These are phyloP conservation scores for Platanus orientalis DNA, from an alignment of 164 flowering plant genomes.

Conservation along the genomic window DNA sequence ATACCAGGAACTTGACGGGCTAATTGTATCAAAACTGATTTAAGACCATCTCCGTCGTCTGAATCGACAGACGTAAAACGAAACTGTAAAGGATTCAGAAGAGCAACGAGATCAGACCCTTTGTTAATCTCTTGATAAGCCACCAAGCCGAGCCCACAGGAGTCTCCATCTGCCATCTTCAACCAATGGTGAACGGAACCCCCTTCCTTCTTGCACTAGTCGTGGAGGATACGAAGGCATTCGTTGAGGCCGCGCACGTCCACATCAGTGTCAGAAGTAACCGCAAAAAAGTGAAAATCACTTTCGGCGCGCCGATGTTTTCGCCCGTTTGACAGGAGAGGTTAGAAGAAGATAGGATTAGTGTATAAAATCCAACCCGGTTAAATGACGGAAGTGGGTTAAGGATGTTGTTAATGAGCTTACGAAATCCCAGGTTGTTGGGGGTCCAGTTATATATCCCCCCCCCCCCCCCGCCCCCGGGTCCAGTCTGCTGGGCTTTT, in stretches of 20 bases:
- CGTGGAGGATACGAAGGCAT: constrained; percentile 36
- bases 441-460: too few species aligned
- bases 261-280: too few species aligned
- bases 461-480: too few species aligned
- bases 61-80: constrained; percentile 29
- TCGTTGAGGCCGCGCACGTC: constrained; percentile 37
- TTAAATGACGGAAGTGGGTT: constrained; percentile 55
- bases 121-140: constrained; percentile 53
- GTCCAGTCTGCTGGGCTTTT: too few species aligned
- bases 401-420: constrained; percentile 22
- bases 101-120: constrained; percentile 68
- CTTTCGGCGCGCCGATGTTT: too few species aligned
- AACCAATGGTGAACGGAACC: constrained; percentile 81
- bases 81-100: constrained; percentile 66
- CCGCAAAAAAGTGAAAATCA: too few species aligned
- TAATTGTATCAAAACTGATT: constrained; percentile 40
- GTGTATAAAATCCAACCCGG: too few species aligned
- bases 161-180: constrained; percentile 36
- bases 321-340: too few species aligned
- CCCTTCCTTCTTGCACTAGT: constrained; percentile 58
- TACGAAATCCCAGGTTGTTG: constrained; percentile 10
- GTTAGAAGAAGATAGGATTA: too few species aligned
- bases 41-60: constrained; percentile 19
- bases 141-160: constrained; percentile 61
- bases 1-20: constrained; percentile 73